Evolutionary conservation across 2,329 filamentous ascomycete genomes (phyloP).

Genomic region (Sclerotinia glacialis): DNA sequence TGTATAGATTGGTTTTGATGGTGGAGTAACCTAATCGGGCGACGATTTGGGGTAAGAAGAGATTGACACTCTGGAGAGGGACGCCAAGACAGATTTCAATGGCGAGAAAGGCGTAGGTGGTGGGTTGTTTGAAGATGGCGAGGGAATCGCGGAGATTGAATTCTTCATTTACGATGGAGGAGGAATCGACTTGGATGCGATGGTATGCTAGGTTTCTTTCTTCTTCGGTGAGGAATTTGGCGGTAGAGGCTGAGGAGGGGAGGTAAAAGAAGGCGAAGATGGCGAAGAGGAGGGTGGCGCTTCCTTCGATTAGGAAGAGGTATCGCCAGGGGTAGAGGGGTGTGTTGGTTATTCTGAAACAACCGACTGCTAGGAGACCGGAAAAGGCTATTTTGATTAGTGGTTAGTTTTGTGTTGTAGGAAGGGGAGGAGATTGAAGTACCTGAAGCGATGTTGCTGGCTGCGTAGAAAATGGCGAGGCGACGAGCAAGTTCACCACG

Average conservation of each 20-base stretch:
- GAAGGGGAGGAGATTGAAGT: too few relatives aligned
- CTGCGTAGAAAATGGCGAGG: constrained; percentile 65
- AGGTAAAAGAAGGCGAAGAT: constrained; percentile 42
- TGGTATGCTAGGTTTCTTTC: constrained; percentile 40
- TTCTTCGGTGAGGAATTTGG: constrained; percentile 36
- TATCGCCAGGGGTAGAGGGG: constrained; percentile 51
- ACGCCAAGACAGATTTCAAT: constrained; percentile 61
- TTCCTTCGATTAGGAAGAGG: constrained; percentile 49
- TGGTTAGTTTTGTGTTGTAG: background rate
- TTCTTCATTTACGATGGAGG: constrained; percentile 55
- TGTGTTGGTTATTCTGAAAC: constrained; percentile 54
- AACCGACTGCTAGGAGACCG: constrained; percentile 37
- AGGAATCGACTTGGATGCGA: constrained; percentile 55
- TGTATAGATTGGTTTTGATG: constrained; percentile 72
- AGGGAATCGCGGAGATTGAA: constrained; percentile 52
- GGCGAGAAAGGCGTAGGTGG: constrained; percentile 45
- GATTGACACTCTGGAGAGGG: constrained; percentile 53
- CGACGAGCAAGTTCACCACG: constrained; percentile 68
- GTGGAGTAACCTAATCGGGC: constrained; percentile 48
- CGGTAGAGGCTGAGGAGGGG: constrained; percentile 37
- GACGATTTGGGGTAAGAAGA: constrained; percentile 57
- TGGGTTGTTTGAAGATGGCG: constrained; percentile 50
- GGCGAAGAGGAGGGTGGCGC: constrained; percentile 30
- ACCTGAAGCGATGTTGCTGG: constrained; percentile 2
- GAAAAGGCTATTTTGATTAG: constrained; percentile 50